phyloP scores from a whole-genome alignment of 2,329 filamentous ascomycete genomes.

The Gyromitra esculenta region DNA sequence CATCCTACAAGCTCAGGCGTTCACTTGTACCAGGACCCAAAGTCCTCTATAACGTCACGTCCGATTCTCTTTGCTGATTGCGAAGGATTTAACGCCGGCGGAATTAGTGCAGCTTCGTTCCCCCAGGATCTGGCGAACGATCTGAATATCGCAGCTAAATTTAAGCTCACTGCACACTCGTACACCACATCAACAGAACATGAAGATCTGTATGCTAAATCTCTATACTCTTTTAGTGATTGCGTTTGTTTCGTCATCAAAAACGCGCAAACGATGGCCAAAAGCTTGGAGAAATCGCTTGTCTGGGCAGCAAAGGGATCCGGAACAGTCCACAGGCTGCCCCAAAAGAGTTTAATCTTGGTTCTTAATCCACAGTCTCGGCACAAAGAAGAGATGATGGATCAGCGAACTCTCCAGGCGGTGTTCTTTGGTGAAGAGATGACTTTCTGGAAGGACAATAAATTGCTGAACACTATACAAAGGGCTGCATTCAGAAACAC shows the following conservation, averaged over 20 bases:
- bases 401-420: conserved; percentile 59
- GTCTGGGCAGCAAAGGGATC: conserved; percentile 28
- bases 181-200: conserved; percentile 50
- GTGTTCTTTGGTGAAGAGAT: conserved; percentile 60
- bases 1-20: conserved; percentile 52
- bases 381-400: background rate
- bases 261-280: conserved; percentile 13
- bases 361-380: background rate
- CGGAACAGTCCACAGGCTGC: conserved; percentile 5
- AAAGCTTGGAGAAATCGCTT: conserved; percentile 18
- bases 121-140: conserved; percentile 6
- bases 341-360: conserved; percentile 22
- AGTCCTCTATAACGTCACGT: conserved; percentile 13
- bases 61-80: conserved; percentile 52
- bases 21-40: conserved; percentile 52
- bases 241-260: conserved; percentile 62
- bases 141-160: conserved; percentile 6
- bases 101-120: conserved; percentile 3
- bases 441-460: conserved; percentile 59
- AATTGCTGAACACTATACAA: conserved; percentile 41
- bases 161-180: conserved; percentile 7
- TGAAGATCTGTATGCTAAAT: conserved; percentile 61
- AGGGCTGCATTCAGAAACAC: conserved; percentile 48
- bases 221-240: conserved; percentile 63
- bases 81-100: conserved; percentile 53